Evolutionary conservation across 495 filamentous ascomycete genomes (phyloP), one percentile per base, ranked within the genome.

Genomic region (Aspergillus funiculosus): DNA sequence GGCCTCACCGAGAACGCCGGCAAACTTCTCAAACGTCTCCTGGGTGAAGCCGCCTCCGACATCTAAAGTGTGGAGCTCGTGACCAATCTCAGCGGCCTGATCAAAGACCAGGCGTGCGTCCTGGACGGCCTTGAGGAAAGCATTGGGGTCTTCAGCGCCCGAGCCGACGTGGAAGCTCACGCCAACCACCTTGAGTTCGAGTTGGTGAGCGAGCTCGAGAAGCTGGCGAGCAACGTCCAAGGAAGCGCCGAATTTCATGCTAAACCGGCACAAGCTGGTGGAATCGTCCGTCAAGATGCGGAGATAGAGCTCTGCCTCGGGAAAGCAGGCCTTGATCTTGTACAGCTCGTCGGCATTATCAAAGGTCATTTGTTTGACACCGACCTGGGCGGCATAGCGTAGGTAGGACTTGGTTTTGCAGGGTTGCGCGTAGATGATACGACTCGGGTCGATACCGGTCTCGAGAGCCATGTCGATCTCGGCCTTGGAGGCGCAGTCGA

Each of bases 371-470:
- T 95, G 89, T 72, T 87, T 94, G 57, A 99, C 91, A 48, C 82
- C 85, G 43, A 84, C 64, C 61, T 81, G 76, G 44, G 82, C 78
- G 40, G 91, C 91, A 56, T 87, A 94, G 56, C 89, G 87, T 49
- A 97, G 74, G 67, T 96, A 95, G 28, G 90, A 95, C 67, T 94
- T 94, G 59, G 92, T 96, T 78, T 97, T 97, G 83, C 94, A 97
- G 31, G 92, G 92, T 64, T 99, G 94, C 37, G 92, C 94, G 60
- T 96, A 99, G 68, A 99, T 95, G 73, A 99, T 95, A 57, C 89
- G 88, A 43, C 81, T 78, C 3, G 94, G 88, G 59, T 90, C 86
- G 48, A 96, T 78, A 48, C 89, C 90, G 50, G 89, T 77, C 52
- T 76, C 75, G 32, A 96, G 75, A 51, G 95, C 85, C 58, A 87